Percentiles rank a stretch among this genome's conserved stretches.
These are phyloP conservation scores for Gastrodia elata DNA, from an alignment of 106 monocot species.

Conservation along the genomic window DNA sequence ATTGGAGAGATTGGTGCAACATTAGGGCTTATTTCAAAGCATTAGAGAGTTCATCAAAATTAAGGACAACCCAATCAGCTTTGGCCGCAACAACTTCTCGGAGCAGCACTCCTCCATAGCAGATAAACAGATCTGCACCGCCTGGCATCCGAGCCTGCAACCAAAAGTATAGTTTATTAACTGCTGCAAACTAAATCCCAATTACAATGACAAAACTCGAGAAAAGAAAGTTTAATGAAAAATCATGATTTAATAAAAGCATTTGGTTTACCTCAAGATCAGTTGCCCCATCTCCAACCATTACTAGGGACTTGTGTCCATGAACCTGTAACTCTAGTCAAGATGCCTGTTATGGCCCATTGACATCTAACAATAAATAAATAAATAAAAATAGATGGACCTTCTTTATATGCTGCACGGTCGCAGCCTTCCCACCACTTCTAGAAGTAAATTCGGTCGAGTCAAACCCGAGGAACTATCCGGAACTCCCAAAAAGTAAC, in stretches of 20 bases:
- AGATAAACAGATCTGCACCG: slow-evolving; percentile 88
- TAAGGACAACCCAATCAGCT: slow-evolving; percentile 83
- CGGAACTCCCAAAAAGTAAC: slow-evolving; percentile 61
- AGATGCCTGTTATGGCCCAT: background rate
- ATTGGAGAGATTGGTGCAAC: no score
- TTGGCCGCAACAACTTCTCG: slow-evolving; percentile 69
- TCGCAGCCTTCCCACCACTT: slow-evolving; percentile 87
- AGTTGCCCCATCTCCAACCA: slow-evolving; percentile 99
- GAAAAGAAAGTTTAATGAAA: no score
- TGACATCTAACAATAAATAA: slow-evolving; percentile 1
- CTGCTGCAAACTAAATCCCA: no score
- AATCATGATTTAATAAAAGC: background rate
- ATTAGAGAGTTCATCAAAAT: slow-evolving; percentile 49
- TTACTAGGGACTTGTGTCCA: slow-evolving; percentile 59
- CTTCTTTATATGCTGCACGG: slow-evolving; percentile 78
- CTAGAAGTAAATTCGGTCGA: slow-evolving; percentile 67
- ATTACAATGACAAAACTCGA: no score
- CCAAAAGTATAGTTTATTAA: no score
- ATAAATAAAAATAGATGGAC: slow-evolving; percentile 17
- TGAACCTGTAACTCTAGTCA: slow-evolving; percentile 33
- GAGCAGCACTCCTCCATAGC: slow-evolving; percentile 85
- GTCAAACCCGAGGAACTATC: slow-evolving; percentile 91
- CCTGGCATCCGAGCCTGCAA: slow-evolving; percentile 68
- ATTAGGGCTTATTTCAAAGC: slow-evolving; percentile 28
- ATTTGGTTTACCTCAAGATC: slow-evolving; percentile 77